phyloP scores from a whole-genome alignment of 2,329 filamentous ascomycete species.

The Alternaria viburni region DNA sequence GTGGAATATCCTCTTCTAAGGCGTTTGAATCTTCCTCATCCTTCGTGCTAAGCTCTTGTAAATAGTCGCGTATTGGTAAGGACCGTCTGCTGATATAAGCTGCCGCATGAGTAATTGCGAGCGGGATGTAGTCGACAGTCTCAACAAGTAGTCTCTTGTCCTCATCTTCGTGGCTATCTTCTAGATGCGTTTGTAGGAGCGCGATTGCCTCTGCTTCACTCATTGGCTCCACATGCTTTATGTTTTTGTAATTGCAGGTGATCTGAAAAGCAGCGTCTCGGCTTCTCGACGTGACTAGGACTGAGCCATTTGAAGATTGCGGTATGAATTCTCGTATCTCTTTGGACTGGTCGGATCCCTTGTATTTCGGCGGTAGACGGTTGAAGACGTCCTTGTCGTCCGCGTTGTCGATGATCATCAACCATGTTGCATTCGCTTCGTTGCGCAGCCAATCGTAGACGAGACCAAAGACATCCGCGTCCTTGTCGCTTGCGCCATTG shows the following conservation, averaged over 20 bases:
- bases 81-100: slow-evolving; percentile 1
- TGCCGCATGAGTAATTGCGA: background rate
- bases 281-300: slow-evolving; percentile 21
- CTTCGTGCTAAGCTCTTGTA: slow-evolving; percentile 18
- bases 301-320: slow-evolving; percentile 16
- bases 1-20: slow-evolving; percentile 4
- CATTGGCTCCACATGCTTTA: slow-evolving; percentile 20
- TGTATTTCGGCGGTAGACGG: background rate
- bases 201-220: slow-evolving; percentile 14
- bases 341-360: background rate
- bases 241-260: slow-evolving; percentile 16
- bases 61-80: slow-evolving; percentile 29
- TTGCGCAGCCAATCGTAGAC: slow-evolving; percentile 20
- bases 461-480: slow-evolving; percentile 16
- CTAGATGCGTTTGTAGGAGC: slow-evolving; percentile 16
- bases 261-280: slow-evolving; percentile 21
- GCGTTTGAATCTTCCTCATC: background rate
- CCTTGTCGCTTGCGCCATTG: slow-evolving; percentile 9
- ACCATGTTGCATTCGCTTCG: slow-evolving; percentile 19
- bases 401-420: slow-evolving; percentile 31
- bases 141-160: background rate
- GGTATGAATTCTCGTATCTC: slow-evolving; percentile 18
- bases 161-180: background rate
- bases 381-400: slow-evolving; percentile 21
- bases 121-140: slow-evolving; percentile 24